Evolutionary conservation across 2,329 filamentous ascomycete species (phyloP).

Genomic region (Beauveria australis): DNA sequence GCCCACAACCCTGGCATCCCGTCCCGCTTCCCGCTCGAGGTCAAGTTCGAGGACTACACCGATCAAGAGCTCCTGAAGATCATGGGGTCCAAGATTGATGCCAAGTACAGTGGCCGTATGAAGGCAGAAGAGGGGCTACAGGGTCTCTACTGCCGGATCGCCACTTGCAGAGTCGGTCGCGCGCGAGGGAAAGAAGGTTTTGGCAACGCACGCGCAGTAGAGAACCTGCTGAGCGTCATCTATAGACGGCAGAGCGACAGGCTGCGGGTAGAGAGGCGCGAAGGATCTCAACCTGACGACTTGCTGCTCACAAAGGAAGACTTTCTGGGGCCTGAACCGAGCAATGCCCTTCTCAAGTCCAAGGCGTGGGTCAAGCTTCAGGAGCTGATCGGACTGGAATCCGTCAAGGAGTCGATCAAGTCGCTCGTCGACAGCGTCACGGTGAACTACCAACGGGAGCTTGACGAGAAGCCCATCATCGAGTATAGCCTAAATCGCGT

Average conservation of each 20-base stretch:
- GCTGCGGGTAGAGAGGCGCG: conserved; percentile 37
- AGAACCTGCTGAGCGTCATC: conserved; percentile 52
- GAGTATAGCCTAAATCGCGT: conserved; percentile 59
- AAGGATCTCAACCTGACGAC: conserved; percentile 41
- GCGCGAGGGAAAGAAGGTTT: conserved; percentile 59
- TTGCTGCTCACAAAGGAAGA: conserved; percentile 57
- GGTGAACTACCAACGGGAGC: conserved; percentile 58
- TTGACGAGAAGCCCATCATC: conserved; percentile 50
- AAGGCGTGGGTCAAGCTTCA: conserved; percentile 51
- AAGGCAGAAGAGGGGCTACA: conserved; percentile 46
- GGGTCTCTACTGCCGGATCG: conserved; percentile 59
- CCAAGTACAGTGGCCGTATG: conserved; percentile 48
- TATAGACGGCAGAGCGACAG: conserved; percentile 50
- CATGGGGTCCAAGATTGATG: conserved; percentile 43
- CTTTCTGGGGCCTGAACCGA: conserved; percentile 61
- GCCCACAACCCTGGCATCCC: conserved; percentile 63
- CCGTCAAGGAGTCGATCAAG: conserved; percentile 55
- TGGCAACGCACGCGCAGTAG: conserved; percentile 62
- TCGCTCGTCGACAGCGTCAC: conserved; percentile 51
- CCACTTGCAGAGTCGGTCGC: conserved; percentile 50
- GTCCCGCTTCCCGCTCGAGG: conserved; percentile 57
- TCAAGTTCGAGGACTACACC: conserved; percentile 62
- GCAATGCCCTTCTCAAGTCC: conserved; percentile 40
- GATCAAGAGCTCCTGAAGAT: conserved; percentile 59
- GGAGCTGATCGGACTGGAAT: conserved; percentile 46